Conservation (phyloP, 2,329 filamentous ascomycete species). For the Corynespora cassiicola region DNA sequence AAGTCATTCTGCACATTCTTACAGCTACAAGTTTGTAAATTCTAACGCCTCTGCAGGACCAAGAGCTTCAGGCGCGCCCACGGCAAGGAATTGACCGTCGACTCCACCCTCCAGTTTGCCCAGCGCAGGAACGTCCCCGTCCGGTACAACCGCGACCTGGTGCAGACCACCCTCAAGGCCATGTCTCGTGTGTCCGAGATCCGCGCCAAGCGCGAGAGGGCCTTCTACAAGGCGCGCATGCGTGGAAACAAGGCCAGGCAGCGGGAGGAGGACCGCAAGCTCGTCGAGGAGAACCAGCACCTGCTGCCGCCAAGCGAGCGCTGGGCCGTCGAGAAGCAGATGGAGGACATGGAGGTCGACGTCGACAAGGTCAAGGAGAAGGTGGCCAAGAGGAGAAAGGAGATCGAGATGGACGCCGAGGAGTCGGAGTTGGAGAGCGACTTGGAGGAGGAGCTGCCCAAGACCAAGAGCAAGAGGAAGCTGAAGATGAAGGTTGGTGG, state of each 20-base stretch:
- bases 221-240: slow-evolving; percentile 95
- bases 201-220: slow-evolving; percentile 79
- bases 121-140: slow-evolving; percentile 92
- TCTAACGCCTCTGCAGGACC: slow-evolving; percentile 12
- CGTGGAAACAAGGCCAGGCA: slow-evolving; percentile 85
- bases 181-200: slow-evolving; percentile 94
- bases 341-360: slow-evolving; percentile 68
- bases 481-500: slow-evolving; percentile 53
- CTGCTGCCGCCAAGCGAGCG: slow-evolving; percentile 71
- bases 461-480: slow-evolving; percentile 55
- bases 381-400: slow-evolving; percentile 64
- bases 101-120: slow-evolving; percentile 90
- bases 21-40: slow-evolving; percentile 1
- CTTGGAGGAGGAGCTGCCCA: slow-evolving; percentile 41
- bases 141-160: slow-evolving; percentile 93
- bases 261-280: slow-evolving; percentile 79
- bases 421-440: slow-evolving; percentile 47
- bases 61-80: slow-evolving; percentile 45
- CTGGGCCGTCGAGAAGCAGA: slow-evolving; percentile 54
- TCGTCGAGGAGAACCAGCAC: slow-evolving; percentile 92
- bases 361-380: slow-evolving; percentile 55
- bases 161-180: slow-evolving; percentile 84
- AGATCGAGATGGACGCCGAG: slow-evolving; percentile 64
- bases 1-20: slow-evolving; percentile 76
- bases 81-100: slow-evolving; percentile 78